A percentile compares a stretch with the other conserved stretches of the same genome.
Conservation (phyloP, 2,329 filamentous ascomycete genomes). For the Venturia oleaginea region DNA sequence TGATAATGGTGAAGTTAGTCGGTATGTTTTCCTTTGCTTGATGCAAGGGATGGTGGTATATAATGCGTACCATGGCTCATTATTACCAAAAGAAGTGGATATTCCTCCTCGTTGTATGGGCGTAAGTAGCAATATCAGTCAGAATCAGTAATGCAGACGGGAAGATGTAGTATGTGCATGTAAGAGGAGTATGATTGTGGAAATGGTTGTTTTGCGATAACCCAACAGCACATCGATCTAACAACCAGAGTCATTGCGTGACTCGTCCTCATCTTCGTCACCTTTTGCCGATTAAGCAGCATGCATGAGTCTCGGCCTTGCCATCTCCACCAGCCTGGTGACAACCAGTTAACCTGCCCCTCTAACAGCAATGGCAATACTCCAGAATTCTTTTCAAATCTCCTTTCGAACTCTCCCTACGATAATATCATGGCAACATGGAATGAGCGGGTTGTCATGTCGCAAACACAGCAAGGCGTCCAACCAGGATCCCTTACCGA, state of each 20-base stretch:
- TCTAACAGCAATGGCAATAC: too few relatives aligned
- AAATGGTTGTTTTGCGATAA: not conserved
- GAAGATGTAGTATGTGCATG: not conserved
- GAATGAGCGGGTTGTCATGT: too few relatives aligned
- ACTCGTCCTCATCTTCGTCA: not conserved
- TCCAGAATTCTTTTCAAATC: too few relatives aligned
- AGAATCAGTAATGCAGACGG: not conserved
- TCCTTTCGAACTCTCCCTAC: too few relatives aligned
- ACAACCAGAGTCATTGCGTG: not conserved
- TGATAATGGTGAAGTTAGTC: not conserved
- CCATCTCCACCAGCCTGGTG: not conserved
- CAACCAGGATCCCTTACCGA: not conserved
- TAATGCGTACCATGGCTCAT: constrained; percentile 7
- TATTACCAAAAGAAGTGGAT: not conserved
- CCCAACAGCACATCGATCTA: not conserved
- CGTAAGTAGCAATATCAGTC: not conserved
- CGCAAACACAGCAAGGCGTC: not conserved
- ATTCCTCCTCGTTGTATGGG: not conserved
- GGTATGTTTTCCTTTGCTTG: not conserved
- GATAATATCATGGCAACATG: too few relatives aligned
- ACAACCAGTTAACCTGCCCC: too few relatives aligned
- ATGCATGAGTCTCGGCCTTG: not conserved
- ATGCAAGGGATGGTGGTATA: not conserved
- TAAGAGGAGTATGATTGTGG: not conserved
- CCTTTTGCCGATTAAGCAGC: not conserved